Evolutionary conservation across 2,329 filamentous ascomycete genomes (phyloP), one percentile per base, ranked within the genome.

Genomic region (Zymoseptoria tritici): DNA sequence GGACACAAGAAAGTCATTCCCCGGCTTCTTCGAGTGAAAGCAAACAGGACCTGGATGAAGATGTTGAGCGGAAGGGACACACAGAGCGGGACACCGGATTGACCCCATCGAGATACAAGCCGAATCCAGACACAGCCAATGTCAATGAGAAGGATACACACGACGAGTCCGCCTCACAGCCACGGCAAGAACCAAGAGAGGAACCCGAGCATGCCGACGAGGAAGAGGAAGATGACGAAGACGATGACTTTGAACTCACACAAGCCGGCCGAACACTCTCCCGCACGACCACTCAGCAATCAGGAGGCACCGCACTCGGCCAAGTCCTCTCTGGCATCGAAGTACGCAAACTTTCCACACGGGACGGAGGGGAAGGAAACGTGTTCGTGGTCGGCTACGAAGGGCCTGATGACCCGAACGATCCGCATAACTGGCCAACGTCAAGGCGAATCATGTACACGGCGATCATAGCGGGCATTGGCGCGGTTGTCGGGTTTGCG

Each of bases 401-500:
- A 60, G 71, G 73, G 20, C 65, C 68, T 0, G 62, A 70, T 13
- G 74, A 76, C 58, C 66, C 71, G 1, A 64, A 71, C 49, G 71
- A 74, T 50, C 74, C 74, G 13, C 73, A 75, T 49, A 75, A 76
- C 52, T 76, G 73, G 73, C 66, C 66, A 29, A 57, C 58, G 42
- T 60, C 57, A 7, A 66, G 59, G 49, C 67, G 74, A 22, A 67
- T 75, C 0, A 64, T 63, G 19, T 70, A 72, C 29, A 76, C 73
- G 0, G 59, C 71, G n/a, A 63, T 72, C 50, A 69, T 76, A 7
- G 69, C 72, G 1, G 57, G 62, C 2, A 80, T 85, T 29, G 81
- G 75, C 0, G 78, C 80, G 26, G 75, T 81, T 0, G 80, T 83
- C 0, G 77, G 77, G 3, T 73, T 78, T 1, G 81, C 81, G 0